A percentile compares a stretch with the other conserved stretches of the same genome.
Conservation (phyloP, 352 stramenopile genomes). For the Globisporangium viniferum region DNA sequence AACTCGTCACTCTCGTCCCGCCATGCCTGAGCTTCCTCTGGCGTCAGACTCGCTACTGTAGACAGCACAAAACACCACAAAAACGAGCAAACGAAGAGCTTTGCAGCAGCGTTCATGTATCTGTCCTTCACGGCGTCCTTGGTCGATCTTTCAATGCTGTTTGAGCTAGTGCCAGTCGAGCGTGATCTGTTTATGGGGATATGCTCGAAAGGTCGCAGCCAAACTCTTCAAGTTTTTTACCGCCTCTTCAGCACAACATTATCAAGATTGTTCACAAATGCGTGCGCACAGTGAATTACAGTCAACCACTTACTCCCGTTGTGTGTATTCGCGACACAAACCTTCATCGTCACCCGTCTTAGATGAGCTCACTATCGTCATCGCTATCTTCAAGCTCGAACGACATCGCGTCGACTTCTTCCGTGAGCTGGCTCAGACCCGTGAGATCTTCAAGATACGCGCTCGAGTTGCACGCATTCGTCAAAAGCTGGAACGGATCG, state of each 20-base stretch:
- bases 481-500: conserved; percentile 43
- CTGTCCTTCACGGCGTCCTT: not conserved
- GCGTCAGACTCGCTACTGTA: conserved; percentile 20
- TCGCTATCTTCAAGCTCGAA: conserved; percentile 72
- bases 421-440: conserved; percentile 54
- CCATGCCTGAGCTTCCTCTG: conserved; percentile 42
- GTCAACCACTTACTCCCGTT: not conserved
- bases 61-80: conserved; percentile 1
- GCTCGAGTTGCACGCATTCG: conserved; percentile 66
- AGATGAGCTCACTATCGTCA: conserved; percentile 59
- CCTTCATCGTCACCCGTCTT: conserved; percentile 4
- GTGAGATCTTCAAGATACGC: conserved; percentile 81
- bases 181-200: not conserved
- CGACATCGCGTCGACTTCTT: conserved; percentile 53
- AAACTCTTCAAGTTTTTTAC: not conserved
- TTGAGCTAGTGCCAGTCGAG: not conserved
- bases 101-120: not conserved
- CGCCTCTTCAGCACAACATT: not conserved
- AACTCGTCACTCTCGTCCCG: conserved; percentile 33
- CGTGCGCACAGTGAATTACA: not conserved
- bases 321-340: not conserved
- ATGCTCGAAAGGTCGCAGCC: not conserved
- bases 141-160: not conserved
- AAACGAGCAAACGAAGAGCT: conserved; percentile 7
- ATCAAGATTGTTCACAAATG: not conserved